A percentile compares a stretch with the other conserved stretches of the same genome.
Evolutionary conservation across 2,329 filamentous ascomycete species (phyloP).

Genomic region (Rhynchosporium secalis): DNA sequence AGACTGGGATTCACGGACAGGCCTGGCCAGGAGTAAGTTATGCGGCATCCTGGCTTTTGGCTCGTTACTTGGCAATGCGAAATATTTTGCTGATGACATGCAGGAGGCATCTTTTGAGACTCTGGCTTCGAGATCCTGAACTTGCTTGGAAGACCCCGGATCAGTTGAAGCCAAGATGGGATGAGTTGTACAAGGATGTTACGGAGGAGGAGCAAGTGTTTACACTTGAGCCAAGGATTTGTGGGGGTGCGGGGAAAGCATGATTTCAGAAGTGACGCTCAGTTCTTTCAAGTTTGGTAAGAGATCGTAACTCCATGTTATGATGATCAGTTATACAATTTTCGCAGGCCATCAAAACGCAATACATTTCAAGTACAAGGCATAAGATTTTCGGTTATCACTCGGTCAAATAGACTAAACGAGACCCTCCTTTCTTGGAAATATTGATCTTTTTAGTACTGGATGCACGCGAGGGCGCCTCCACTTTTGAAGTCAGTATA

Average conservation of each 20-base stretch:
- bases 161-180: conserved; percentile 47
- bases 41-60: too few relatives aligned
- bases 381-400: background rate
- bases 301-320: background rate
- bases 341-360: too few relatives aligned
- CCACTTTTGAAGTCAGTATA: conserved; percentile 11
- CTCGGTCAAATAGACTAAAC: background rate
- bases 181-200: conserved; percentile 52
- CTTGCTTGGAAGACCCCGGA: conserved; percentile 45
- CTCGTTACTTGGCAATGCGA: background rate
- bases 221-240: conserved; percentile 54
- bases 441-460: background rate
- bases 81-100: background rate
- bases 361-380: too few relatives aligned
- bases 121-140: conserved; percentile 48
- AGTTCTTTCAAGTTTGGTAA: background rate
- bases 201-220: conserved; percentile 54
- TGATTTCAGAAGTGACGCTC: background rate
- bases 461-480: background rate
- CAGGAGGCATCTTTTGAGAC: conserved; percentile 46
- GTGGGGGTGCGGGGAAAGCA: conserved; percentile 20
- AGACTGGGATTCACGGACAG: conserved; percentile 46
- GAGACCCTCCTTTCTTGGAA: background rate
- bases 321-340: too few relatives aligned
- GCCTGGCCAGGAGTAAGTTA: conserved; percentile 38